Evolutionary conservation across 768 basidiomycete species (phyloP).

Genomic region (Russula ochroleuca): DNA sequence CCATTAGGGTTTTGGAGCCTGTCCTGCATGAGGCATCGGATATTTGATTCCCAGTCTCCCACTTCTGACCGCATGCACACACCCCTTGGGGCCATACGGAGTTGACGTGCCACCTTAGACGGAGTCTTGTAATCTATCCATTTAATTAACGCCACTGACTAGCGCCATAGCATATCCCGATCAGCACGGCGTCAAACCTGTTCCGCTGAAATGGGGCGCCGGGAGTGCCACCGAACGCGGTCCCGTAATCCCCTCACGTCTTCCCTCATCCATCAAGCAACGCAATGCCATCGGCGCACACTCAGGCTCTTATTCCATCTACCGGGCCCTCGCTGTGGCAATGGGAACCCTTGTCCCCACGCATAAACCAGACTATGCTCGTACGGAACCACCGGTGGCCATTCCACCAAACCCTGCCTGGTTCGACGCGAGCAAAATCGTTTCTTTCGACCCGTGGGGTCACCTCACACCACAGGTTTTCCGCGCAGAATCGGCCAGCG

Average conservation of each 20-base stretch:
- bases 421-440: constrained; percentile 75
- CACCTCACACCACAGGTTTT: constrained; percentile 78
- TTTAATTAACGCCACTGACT: constrained; percentile 10
- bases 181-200: constrained; percentile 82
- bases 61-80: neutral
- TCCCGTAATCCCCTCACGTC: constrained; percentile 84
- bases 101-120: neutral
- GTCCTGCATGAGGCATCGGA: neutral
- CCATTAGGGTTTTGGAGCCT: neutral
- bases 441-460: constrained; percentile 92
- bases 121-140: constrained; percentile 4
- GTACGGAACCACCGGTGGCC: constrained; percentile 79
- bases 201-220: constrained; percentile 80
- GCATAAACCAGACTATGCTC: constrained; percentile 77
- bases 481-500: constrained; percentile 55
- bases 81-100: neutral
- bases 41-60: constrained; percentile 1
- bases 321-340: constrained; percentile 88
- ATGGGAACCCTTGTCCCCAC: constrained; percentile 76
- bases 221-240: constrained; percentile 61
- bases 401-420: constrained; percentile 76
- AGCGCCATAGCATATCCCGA: constrained; percentile 70
- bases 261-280: constrained; percentile 76
- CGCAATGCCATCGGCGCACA: constrained; percentile 95
- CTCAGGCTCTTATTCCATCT: constrained; percentile 90